Evolutionary conservation across 2,329 filamentous ascomycete species (phyloP), one percentile per base, ranked within the genome.

Genomic region (Chlorencoelia australis): DNA sequence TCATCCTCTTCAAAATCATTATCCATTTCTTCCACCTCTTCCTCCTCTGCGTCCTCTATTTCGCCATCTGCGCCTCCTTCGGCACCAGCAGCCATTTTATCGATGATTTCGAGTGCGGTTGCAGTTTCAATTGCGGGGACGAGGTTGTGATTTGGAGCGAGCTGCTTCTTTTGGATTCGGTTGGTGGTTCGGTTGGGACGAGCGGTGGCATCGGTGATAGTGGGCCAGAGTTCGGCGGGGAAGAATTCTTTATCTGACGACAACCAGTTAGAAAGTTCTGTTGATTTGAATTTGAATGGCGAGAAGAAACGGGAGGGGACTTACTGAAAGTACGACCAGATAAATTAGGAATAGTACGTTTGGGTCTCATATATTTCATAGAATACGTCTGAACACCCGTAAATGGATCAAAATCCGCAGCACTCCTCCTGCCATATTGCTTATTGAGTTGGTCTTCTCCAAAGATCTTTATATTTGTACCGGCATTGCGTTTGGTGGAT

Each of bases 341-440:
- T 14, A 79, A 57, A 42, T 67, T 66, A 1, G 75, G 75, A 7
- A 77, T 50, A 14, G 61, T 65, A 41, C 71, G 60, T 46, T 66
- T 65, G 48, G 71, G 71, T 45, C 70, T 73, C 37, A 67, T 59
- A 53, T 75, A 78, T 49, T 67, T 69, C 36, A 69, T 63, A 11
- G 68, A 67, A 51, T 75, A 79, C 1, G 71, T 74, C 25, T 70
- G 69, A 56, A 76, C 76, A 37, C 71, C 71, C 28, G 68, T 64
- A 49, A 79, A 79, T 2, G 75, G 71, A 52, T 79, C 71, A 49
- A 76, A 71, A 14, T 66, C 65, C 3, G 59, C 60, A 41, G 62
- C 50, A 3, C 44, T 41, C 27, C 52, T 46, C 20, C 30, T 41
- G 5, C 48, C 51, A 38, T 52, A 57, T 39, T 52, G 53, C 6